Conservation (phyloP, 2,329 filamentous ascomycete genomes). For the Colletotrichum sp. region DNA sequence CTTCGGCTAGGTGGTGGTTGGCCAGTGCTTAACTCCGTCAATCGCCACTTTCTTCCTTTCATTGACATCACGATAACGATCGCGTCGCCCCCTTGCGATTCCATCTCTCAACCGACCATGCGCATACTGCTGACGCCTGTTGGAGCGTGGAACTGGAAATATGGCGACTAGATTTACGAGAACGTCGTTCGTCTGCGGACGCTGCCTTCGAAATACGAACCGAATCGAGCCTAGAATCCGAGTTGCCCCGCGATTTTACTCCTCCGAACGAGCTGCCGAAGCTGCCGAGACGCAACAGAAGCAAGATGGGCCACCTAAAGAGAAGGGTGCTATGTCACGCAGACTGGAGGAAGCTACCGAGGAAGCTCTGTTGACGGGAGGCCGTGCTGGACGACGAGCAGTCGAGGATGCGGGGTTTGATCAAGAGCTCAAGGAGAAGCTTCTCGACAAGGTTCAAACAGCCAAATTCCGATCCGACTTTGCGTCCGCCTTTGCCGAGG, state of each 20-base stretch:
- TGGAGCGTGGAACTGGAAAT: not conserved
- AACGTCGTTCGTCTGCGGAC: not conserved
- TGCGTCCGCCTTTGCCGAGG: conserved; percentile 51
- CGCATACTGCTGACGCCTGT: not conserved
- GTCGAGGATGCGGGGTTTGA: conserved; percentile 69
- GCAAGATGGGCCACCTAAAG: not conserved
- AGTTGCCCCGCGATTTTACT: not conserved
- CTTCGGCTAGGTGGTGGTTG: not conserved
- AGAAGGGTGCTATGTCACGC: conserved; percentile 55
- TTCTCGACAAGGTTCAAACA: conserved; percentile 61
- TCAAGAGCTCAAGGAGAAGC: conserved; percentile 63
- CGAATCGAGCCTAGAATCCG: not conserved
- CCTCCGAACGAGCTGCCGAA: conserved; percentile 5
- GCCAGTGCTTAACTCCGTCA: conserved; percentile 17
- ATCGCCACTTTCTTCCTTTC: conserved; percentile 13
- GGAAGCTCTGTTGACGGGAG: conserved; percentile 63
- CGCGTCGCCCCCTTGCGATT: not conserved
- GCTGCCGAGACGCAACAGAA: not conserved
- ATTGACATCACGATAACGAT: conserved; percentile 14
- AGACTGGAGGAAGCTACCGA: conserved; percentile 68
- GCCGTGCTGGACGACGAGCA: conserved; percentile 62
- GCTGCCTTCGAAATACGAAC: not conserved
- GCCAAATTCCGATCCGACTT: conserved; percentile 60
- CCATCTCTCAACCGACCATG: not conserved
- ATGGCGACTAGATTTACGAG: conserved; percentile 10